Evolutionary conservation across 2,329 filamentous ascomycete genomes (phyloP), one percentile per base, ranked within the genome.

Genomic region (Microcera coccophila): DNA sequence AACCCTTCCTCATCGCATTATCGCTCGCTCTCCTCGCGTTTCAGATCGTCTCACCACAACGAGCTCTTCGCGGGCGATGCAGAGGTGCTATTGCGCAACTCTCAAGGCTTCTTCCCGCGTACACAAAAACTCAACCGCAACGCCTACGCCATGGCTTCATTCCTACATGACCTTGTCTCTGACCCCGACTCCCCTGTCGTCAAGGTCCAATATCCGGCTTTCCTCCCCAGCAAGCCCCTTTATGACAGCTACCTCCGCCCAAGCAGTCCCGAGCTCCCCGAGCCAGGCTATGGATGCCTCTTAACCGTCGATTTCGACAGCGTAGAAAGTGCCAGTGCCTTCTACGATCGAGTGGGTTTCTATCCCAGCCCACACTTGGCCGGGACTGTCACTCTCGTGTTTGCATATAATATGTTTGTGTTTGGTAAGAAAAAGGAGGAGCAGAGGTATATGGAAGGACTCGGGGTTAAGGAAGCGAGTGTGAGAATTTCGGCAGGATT

Each of bases 221-320:
- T 68, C 12, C 48, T 64, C 17, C 48, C 62, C 12, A 56, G 61
- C 43, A 62, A 56, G 43, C 19, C 50, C 31, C 47, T 65, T 41
- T 64, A 60, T 37, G 63, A 68, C 2, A 60, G 60, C 2, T 59
- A 68, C 48, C 55, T 67, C 51, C 64, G 71, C 3, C 60, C 43
- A 4, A 40, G 62, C 5, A 65, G 73, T 0, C 33, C 61, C 0
- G 74, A 76, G 2, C 71, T 79, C 42, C 66, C 62, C 4, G 52
- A 56, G 1, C 74, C 76, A 0, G 77, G 77, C 0, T 76, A 78
- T 52, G 78, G 78, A 3, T 79, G 74, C 50, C 69, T 81, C 2
- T 56, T 81, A 12, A 73, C 62, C 8, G 60, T 81, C 20, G 72
- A 79, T 34, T 74, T 82, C 36, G 60, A 64, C 10, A 63, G 53